Conservation (phyloP, 768 basidiomycete genomes). For the Leccinum barrowsii region DNA sequence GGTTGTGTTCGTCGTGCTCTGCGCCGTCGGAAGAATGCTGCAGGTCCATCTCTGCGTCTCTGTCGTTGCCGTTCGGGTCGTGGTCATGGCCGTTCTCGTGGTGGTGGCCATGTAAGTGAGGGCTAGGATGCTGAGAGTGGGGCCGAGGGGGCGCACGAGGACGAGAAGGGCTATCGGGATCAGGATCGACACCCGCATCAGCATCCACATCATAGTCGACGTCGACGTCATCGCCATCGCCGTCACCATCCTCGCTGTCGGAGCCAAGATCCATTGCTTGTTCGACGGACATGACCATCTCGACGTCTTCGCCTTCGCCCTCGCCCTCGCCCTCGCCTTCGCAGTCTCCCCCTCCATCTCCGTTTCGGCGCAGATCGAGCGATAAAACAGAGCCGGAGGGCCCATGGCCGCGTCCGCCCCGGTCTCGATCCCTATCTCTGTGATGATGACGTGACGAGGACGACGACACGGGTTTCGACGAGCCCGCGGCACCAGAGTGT, state of each 20-base stretch:
- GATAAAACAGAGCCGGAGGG: constrained; percentile 14
- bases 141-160: not conserved
- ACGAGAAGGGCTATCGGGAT: not conserved
- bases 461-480: constrained; percentile 20
- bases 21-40: constrained; percentile 30
- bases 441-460: constrained; percentile 5
- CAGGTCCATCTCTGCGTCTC: constrained; percentile 18
- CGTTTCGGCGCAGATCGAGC: constrained; percentile 13
- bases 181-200: not conserved
- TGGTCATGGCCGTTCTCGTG: not conserved
- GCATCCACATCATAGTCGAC: not conserved
- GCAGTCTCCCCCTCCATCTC: constrained; percentile 6
- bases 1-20: constrained; percentile 26
- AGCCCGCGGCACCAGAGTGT: not conserved
- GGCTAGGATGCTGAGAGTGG: no score
- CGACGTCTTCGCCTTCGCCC: constrained; percentile 24
- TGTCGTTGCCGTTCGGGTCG: not conserved
- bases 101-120: not conserved
- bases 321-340: not conserved
- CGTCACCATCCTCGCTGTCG: constrained; percentile 30
- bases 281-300: constrained; percentile 39
- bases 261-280: constrained; percentile 45
- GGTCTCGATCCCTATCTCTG: constrained; percentile 1
- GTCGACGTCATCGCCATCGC: not conserved
- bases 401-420: not conserved